Evolutionary conservation across 2,329 filamentous ascomycete genomes (phyloP), one percentile per base, ranked within the genome.

Genomic region (Sclerotinia trifoliorum): DNA sequence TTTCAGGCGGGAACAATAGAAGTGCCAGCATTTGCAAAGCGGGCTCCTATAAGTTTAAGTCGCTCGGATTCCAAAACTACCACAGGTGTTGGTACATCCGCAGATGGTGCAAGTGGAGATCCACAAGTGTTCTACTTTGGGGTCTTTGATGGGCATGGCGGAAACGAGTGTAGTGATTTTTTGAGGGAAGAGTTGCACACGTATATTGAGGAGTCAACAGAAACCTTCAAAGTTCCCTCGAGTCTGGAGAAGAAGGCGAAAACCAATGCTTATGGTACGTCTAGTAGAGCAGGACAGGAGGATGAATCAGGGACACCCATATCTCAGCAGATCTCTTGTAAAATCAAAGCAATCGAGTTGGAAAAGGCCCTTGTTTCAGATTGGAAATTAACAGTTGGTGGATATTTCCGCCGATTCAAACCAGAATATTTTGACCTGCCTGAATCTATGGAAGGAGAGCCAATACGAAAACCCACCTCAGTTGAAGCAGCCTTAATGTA

Each of bases 51-150:
- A 70, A 89, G 85, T 74, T 74, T 85, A 55, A 78, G 72, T 66
- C 61, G 76, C 21, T 69, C 62, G 24, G 68, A 70, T 13, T 66
- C 67, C 29, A 71, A 70, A 42, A 49, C 49, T 4, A 73, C 60
- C 56, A 63, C 66, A 32, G 85, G 82, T 70, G 48, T 57, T 17
- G 88, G 88, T 62, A 92, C 86, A 32, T 87, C 84, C 13, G 92
- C 92, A 7, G 91, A 92, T 68, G 91, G 89, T 72, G 87, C 91
- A 1, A 91, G 87, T 71, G 94, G 94, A 2, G 94, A 98, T 77
- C 94, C 94, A 1, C 94, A 98, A 78, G 90, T 98, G 46, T 99
- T 99, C 79, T 99, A 98, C 79, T 99, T 97, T 83, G 94, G 87
- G 1, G 89, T 98, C 1, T 99, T 98, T 76, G 95, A 99, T 79